These are phyloP conservation scores for Ananas comosus DNA, from an alignment of 176 grass and related monocot species.

Conservation along the genomic window DNA sequence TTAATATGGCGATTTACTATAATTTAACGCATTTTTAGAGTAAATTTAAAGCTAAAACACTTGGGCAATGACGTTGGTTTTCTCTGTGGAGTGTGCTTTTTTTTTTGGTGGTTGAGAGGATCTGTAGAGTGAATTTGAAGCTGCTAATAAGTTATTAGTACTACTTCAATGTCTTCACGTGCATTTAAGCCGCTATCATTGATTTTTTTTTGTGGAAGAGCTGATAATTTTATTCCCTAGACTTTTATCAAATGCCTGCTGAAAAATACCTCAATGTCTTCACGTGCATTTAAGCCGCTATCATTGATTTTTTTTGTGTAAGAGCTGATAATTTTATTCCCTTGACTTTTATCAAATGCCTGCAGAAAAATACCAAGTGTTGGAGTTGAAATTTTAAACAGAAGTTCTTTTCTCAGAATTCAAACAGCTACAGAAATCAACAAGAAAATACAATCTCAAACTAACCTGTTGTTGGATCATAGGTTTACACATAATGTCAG, in stretches of 20 bases:
- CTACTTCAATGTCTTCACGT: background rate
- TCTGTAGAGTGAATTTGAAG: no score
- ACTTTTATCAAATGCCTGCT: constrained; percentile 10
- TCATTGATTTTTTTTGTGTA: background rate
- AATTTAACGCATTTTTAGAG: no score
- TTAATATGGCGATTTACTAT: no score
- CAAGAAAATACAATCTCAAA: background rate
- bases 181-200: background rate
- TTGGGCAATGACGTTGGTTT: no score
- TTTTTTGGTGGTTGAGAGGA: no score
- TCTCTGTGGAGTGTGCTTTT: no score
- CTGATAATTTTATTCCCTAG: background rate
- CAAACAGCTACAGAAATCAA: background rate
- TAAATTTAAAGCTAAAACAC: no score
- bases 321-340: background rate
- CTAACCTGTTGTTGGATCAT: background rate
- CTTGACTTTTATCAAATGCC: constrained; percentile 3
- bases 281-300: no score
- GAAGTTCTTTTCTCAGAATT: background rate
- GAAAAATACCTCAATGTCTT: background rate
- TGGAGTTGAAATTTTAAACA: background rate
- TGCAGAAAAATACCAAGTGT: background rate
- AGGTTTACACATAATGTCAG: background rate
- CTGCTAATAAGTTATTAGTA: background rate
- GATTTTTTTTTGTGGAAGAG: background rate